Evolutionary conservation across 371 early-diverging fungal genomes (phyloP), one percentile per base, ranked within the genome.

Genomic region (Rhizopus stolonifer): DNA sequence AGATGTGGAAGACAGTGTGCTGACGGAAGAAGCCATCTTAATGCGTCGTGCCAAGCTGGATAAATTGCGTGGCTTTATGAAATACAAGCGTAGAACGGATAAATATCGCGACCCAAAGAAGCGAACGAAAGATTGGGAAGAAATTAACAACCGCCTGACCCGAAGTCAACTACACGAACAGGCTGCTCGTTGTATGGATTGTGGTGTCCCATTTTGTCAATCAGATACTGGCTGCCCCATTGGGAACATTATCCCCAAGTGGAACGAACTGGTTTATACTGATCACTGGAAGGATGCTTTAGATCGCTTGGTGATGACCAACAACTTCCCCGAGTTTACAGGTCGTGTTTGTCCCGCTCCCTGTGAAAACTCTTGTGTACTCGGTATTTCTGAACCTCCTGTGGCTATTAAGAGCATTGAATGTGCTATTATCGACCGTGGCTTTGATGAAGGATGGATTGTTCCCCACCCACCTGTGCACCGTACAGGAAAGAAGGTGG

Each of bases 141-240:
- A 98, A 78, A 88, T 98, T 76, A 92, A 88, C 60, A 70, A 84
- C 29, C 89, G 98, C 40, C 77, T 96, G 58, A 80, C 80, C 17
- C 80, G 82, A 15, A 78, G 81, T 43, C 87, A 91, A 58, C 82
- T 96, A 29, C 88, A 92, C 60, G 87, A 89, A 46, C 96, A 98
- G 73, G 94, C 95, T 23, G 93, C 96, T 17, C 87, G 98, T 49
- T 98, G 96, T 80, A 96, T 98, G 91, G 96, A 93, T 62, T 95
- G 97, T 68, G 98, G 98, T 73, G 87, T 95, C 17, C 96, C 98
- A 18, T 95, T 95, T 84, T 97, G 98, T 70, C 96, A 97, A 79
- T 90, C 92, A 8, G 91, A 95, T 61, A 85, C 88, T 34, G 98
- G 98, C 18, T 97, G 98, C 67, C 98, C 98, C 18, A 94, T 98